Conservation (phyloP, 2,329 filamentous ascomycete genomes). For the Trichoderma guizhouense region DNA sequence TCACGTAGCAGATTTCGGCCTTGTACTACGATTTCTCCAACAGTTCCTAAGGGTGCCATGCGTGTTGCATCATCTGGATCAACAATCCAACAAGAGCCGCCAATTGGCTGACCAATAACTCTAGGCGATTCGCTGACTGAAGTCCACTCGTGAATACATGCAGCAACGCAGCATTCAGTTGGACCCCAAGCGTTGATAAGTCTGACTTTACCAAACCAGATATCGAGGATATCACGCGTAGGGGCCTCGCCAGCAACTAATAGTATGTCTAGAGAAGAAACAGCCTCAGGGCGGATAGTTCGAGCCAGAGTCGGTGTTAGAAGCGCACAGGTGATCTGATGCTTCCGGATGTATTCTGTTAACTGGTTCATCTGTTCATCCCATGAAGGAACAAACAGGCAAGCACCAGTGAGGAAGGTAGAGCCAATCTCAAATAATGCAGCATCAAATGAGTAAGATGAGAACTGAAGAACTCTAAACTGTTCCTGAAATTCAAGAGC, state of each 20-base stretch:
- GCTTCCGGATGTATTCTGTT: background rate
- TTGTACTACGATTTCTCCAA: conserved; percentile 13
- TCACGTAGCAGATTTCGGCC: conserved; percentile 4
- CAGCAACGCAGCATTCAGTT: conserved; percentile 7
- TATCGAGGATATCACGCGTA: conserved; percentile 8
- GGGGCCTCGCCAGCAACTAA: conserved; percentile 32
- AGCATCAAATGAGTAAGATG: conserved; percentile 10
- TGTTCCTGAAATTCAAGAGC: background rate
- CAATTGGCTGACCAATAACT: conserved; percentile 4
- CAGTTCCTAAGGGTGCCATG: conserved; percentile 11
- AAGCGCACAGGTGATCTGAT: background rate
- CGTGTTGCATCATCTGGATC: background rate
- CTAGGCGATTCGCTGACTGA: background rate
- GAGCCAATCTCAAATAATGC: background rate
- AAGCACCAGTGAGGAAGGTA: conserved; percentile 5
- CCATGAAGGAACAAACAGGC: conserved; percentile 5
- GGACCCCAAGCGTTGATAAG: conserved; percentile 10
- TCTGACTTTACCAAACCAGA: conserved; percentile 8
- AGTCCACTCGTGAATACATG: background rate
- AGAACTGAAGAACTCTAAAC: conserved; percentile 9
- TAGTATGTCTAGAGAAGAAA: conserved; percentile 41
- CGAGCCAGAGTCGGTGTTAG: conserved; percentile 13
- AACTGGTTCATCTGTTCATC: conserved; percentile 11
- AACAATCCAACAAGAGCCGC: conserved; percentile 5
- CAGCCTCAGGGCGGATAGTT: conserved; percentile 40